Evolutionary conservation across 495 filamentous ascomycete genomes (phyloP).

Genomic region (Entonaema liquescens): DNA sequence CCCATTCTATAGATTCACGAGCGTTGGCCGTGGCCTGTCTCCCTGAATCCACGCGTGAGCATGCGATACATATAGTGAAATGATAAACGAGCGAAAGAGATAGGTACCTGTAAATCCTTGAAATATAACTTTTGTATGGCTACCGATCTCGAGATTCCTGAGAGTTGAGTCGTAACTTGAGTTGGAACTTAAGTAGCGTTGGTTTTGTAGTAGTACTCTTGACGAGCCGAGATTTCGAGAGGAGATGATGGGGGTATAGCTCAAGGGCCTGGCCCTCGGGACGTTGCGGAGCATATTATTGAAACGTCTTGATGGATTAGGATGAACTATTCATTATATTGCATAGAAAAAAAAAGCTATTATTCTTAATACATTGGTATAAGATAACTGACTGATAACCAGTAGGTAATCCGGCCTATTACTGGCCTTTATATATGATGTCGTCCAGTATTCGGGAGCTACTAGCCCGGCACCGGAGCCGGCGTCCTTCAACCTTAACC

Average conservation of each 20-base stretch:
- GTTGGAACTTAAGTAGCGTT: not conserved
- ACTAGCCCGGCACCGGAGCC: conserved; percentile 3
- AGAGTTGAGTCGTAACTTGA: conserved; percentile 68
- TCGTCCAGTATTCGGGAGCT: not conserved
- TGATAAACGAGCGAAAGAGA: conserved; percentile 3
- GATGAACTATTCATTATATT: not conserved
- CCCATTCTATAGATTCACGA: conserved; percentile 82
- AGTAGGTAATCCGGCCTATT: not conserved
- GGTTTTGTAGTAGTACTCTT: not conserved
- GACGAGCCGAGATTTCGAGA: not conserved
- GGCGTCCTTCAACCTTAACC: not conserved
- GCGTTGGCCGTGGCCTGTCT: conserved; percentile 80
- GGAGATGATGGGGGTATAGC: not conserved
- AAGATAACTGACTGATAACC: not conserved
- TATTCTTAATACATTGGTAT: not conserved
- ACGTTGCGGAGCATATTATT: conserved; percentile 16
- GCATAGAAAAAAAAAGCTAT: not conserved
- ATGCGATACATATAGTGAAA: not conserved
- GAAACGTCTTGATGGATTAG: not conserved
- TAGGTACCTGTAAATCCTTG: conserved; percentile 87
- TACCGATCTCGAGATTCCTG: conserved; percentile 77
- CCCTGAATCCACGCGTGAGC: conserved; percentile 40
- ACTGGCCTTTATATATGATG: not conserved
- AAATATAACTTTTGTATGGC: conserved; percentile 82
- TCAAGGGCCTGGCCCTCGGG: conserved; percentile 5